Evolutionary conservation across 2,329 filamentous ascomycete species (phyloP).

Genomic region (Clonostachys solani): DNA sequence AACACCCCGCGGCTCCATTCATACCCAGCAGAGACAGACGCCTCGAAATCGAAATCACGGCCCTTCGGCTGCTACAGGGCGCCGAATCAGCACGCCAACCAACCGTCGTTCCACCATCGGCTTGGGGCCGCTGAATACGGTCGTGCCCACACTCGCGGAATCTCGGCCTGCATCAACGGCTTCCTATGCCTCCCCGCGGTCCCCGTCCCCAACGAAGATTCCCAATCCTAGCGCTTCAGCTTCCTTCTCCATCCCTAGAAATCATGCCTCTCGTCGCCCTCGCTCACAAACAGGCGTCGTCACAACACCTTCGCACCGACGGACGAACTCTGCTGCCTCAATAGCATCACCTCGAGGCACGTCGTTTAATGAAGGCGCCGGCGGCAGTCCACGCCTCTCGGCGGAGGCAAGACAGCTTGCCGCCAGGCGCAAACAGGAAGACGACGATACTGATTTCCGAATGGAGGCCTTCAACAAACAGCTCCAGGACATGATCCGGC

Average conservation of each 20-base stretch:
- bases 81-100: conserved; percentile 37
- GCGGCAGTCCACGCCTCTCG: conserved; percentile 44
- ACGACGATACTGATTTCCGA: conserved; percentile 73
- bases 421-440: conserved; percentile 66
- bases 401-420: conserved; percentile 71
- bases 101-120: conserved; percentile 13
- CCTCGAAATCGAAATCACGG: conserved; percentile 24
- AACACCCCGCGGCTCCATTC: conserved; percentile 15
- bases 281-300: not conserved
- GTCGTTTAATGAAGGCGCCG: conserved; percentile 1
- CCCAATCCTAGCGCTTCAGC: conserved; percentile 25
- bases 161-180: conserved; percentile 17
- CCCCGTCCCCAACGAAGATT: conserved; percentile 36
- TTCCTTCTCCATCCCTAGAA: not conserved
- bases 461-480: conserved; percentile 77
- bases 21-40: conserved; percentile 7
- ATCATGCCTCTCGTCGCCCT: not conserved
- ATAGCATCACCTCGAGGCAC: conserved; percentile 26
- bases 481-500: conserved; percentile 80
- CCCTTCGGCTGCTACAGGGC: conserved; percentile 24
- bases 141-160: conserved; percentile 12
- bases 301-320: conserved; percentile 24
- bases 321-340: conserved; percentile 39
- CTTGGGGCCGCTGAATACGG: conserved; percentile 5
- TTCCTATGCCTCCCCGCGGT: conserved; percentile 22